Evolutionary conservation across 2,329 filamentous ascomycete species (phyloP), one percentile per base, ranked within the genome.

Genomic region (Chrysoporthe puriensis): DNA sequence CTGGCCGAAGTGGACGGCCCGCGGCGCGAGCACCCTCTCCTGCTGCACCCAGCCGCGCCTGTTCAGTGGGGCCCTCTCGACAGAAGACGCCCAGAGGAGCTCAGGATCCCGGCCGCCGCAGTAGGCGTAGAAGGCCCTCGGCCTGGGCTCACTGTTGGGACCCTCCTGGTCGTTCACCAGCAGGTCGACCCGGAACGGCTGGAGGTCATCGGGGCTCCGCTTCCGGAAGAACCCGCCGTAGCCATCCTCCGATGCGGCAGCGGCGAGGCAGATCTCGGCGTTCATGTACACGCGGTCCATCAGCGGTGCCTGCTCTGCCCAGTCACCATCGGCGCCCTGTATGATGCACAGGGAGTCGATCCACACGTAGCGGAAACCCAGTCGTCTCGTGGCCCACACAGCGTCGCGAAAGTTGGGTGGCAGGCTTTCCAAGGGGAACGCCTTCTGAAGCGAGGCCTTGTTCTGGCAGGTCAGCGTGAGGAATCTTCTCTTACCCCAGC

Each of bases 221-320:
- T 6, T 44, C 7, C 65, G 50, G 13, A 67, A 67, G n/a, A 62
- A 67, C n/a, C 50, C 56, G 6, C 43, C 59, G n/a, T 52, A 57
- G 7, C 44, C 65, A 18, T 63, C 40, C 4, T 34, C 18, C 13
- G 65, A 60, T 2, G 36, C 62, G 14, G 16, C 56, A 13, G 65
- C 65, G 2, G 65, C 54, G 1, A 66, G 56, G n/a, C 52, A 59
- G 34, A 66, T 2, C 32, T 50, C 50, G 14, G 64, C 64, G 36
- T 66, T 18, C 48, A 59, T 62, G 21, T 66, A 66, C 3, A 66
- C 57, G 36, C 26, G 21, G 44, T 52, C 58, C 64, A 66, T 66
- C 34, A 44, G 48, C 1, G 64, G 40, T 3, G 64, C 57, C 57
- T 66, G 56, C 14, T 40, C 18, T 26, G 46, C 57, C 64, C 64